Base-by-base conservation (phyloP, 345 rosid species). In the Brassica napus region DNA sequence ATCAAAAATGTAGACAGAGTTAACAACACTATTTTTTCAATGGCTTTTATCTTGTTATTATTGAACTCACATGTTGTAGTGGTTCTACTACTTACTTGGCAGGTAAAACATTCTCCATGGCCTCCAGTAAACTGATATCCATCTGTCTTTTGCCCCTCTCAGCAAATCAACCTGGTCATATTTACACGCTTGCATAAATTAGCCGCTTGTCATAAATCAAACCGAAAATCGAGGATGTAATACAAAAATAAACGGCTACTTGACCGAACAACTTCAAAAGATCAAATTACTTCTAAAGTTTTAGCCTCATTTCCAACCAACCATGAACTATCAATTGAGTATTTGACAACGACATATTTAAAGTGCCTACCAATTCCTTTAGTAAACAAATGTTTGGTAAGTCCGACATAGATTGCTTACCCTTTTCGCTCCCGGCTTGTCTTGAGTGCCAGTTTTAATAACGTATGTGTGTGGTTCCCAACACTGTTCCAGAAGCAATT, bases 391-490 rank as follows among this genome's bases (percentile, higher is more conserved):
- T 10, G 6, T 44, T 0, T 68, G 26, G 49, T 3, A 42, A 70
- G 47, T 8, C 1, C 75, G 9, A 24, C 5, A 42, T 4, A 64
- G 65, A 32, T 63, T 67, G 24, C 91, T 91, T 83, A 93, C 98
- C 91, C 99, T 89, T 86, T 96, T 96, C 42, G 91, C 97, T 61
- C 83, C 93, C 0, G 88, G 65, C 79, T 93, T 93, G 71, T 96
- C 98, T 81, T 93, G 97, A 35, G 89, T 79, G 23, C 90, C 97
- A 61, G 88, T 88, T 81, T 83, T 85, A 67, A 90, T 87, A 79
- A 90, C 87, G 32, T 88, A 93, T 95, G 84, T 91, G 96, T 11
- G 93, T 73, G 73, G 99, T 93, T 80, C 98, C 98, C 84, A 95
- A 89, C 69, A 95, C 73, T 64, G 96, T 87, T 75, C 99, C 99